A percentile compares a stretch with the other conserved stretches of the same genome.
phyloP scores from a whole-genome alignment of 306 rosid genomes.

The Dalbergia oliveri region DNA sequence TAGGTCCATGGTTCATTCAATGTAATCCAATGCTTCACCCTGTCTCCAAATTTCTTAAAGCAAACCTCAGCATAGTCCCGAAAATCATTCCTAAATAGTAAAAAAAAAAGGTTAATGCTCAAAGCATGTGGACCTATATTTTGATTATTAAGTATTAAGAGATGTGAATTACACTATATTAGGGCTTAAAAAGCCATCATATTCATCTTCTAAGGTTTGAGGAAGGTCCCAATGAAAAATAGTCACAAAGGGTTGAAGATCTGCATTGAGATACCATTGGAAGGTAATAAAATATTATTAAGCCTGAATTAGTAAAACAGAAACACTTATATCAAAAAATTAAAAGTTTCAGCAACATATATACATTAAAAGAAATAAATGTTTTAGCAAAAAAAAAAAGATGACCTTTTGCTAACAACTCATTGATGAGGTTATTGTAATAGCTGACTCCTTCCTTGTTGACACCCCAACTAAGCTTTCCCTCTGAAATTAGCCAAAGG shows the following conservation, averaged over 20 bases:
- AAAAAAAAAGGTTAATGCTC: neutral
- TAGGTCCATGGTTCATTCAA: slow-evolving; percentile 47
- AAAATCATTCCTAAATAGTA: slow-evolving; percentile 42
- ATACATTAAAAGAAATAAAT: neutral
- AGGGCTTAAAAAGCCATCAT: slow-evolving; percentile 58
- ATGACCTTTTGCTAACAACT: slow-evolving; percentile 54
- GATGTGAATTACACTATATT: slow-evolving; percentile 53
- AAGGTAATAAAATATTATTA: neutral
- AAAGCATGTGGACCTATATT: neutral
- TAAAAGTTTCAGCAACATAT: slow-evolving; percentile 10
- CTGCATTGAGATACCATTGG: slow-evolving; percentile 25
- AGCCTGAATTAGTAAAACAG: neutral
- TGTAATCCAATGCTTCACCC: slow-evolving; percentile 52
- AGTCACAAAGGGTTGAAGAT: slow-evolving; percentile 59
- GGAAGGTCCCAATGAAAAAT: slow-evolving; percentile 76
- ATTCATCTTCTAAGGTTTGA: slow-evolving; percentile 63
- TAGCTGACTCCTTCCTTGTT: slow-evolving; percentile 59
- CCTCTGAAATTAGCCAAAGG: slow-evolving; percentile 48
- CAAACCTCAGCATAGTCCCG: slow-evolving; percentile 47
- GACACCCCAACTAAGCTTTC: slow-evolving; percentile 61
- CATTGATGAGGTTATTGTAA: slow-evolving; percentile 67
- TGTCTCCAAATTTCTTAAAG: slow-evolving; percentile 52
- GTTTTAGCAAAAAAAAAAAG: neutral
- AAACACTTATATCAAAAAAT: neutral
- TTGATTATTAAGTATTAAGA: neutral